Evolutionary conservation across 2,329 filamentous ascomycete genomes (phyloP).

Genomic region (Fusarium brevicatenulatum): DNA sequence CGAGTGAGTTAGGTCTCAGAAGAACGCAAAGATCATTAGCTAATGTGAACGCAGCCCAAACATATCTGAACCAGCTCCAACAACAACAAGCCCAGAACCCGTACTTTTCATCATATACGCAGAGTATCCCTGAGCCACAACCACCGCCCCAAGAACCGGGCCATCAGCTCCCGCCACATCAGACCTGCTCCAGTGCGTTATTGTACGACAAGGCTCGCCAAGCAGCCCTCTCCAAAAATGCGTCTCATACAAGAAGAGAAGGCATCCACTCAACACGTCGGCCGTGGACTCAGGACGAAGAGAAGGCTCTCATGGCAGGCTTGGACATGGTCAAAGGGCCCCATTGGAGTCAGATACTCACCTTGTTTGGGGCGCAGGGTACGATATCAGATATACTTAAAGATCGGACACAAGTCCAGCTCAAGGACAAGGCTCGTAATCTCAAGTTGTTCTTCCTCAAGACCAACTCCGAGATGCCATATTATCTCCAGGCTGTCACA

Average conservation of each 20-base stretch:
- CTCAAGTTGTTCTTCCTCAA: conserved; percentile 93
- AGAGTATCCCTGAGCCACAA: conserved; percentile 50
- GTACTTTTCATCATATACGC: conserved; percentile 49
- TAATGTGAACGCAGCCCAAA: conserved; percentile 50
- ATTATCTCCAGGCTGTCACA: conserved; percentile 86
- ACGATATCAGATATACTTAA: conserved; percentile 85
- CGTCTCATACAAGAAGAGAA: conserved; percentile 65
- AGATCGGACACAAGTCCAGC: conserved; percentile 88
- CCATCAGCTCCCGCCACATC: conserved; percentile 64
- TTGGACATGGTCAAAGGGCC: conserved; percentile 89
- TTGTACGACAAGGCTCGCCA: conserved; percentile 69
- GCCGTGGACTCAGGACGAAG: conserved; percentile 89
- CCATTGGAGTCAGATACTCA: conserved; percentile 92
- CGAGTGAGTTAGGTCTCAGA: conserved; percentile 43
- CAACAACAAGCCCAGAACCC: conserved; percentile 51
- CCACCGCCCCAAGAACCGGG: conserved; percentile 45
- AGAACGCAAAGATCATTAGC: conserved; percentile 26
- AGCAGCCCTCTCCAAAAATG: conserved; percentile 66
- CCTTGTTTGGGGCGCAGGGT: conserved; percentile 82
- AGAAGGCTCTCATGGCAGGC: conserved; percentile 88
- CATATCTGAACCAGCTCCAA: conserved; percentile 52
- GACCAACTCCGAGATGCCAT: conserved; percentile 89
- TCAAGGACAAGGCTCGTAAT: conserved; percentile 93
- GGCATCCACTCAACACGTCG: conserved; percentile 72
- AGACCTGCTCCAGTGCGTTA: conserved; percentile 63